Percentiles rank a stretch among this genome's conserved stretches.
These are phyloP conservation scores for Malus asiatica DNA, from an alignment of 306 rosid genomes.

Conservation along the genomic window DNA sequence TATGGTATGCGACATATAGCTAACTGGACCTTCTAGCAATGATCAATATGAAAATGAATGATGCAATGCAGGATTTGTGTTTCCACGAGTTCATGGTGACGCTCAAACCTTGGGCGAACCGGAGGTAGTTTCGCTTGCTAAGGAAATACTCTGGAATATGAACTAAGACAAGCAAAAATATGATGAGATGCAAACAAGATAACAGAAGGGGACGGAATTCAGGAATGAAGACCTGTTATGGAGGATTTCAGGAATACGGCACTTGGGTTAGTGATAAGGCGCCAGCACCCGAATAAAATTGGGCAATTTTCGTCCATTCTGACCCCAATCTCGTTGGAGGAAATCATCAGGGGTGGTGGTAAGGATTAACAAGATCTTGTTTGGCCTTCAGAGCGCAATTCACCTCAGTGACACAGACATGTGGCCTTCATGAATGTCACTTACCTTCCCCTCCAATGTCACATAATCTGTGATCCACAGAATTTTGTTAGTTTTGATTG, in stretches of 20 bases:
- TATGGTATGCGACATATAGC: conserved; percentile 30
- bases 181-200: conserved; percentile 2
- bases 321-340: conserved; percentile 20
- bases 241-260: conserved; percentile 20
- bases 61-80: conserved; percentile 35
- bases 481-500: background rate
- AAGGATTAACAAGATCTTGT: conserved; percentile 3
- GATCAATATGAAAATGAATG: conserved; percentile 30
- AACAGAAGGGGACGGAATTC: conserved; percentile 5
- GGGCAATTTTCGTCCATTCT: conserved; percentile 16
- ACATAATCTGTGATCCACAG: conserved; percentile 9
- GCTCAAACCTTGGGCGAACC: conserved; percentile 1
- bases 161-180: conserved; percentile 5
- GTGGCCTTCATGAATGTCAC: conserved; percentile 1
- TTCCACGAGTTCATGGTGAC: conserved; percentile 25
- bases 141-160: background rate
- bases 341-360: conserved; percentile 3
- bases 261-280: conserved; percentile 16
- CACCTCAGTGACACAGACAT: background rate
- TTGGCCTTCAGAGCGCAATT: background rate
- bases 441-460: conserved; percentile 22
- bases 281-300: conserved; percentile 20
- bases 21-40: conserved; percentile 16
- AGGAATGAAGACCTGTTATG: conserved; percentile 32
- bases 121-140: background rate